Percentiles rank a stretch among this genome's conserved stretches.
Evolutionary conservation across 1,139 yeast genomes (phyloP).

Genomic region (Geotrichum citri-aurantii): DNA sequence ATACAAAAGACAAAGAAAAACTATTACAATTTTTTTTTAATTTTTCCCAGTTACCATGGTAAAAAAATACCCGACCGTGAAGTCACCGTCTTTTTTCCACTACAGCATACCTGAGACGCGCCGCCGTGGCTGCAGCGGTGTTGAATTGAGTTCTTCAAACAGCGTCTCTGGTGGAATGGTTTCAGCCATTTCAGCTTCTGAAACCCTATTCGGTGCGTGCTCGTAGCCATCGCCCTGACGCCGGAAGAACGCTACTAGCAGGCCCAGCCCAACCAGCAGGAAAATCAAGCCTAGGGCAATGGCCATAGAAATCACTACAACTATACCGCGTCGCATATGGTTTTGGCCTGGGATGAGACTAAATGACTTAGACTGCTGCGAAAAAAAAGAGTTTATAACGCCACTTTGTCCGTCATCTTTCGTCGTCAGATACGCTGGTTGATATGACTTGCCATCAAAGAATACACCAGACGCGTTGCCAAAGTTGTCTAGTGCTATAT

Average conservation of each 20-base stretch:
- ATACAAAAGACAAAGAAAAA: neutral
- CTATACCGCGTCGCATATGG: conserved; percentile 54
- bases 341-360: conserved; percentile 21
- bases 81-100: neutral
- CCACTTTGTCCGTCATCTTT: conserved; percentile 24
- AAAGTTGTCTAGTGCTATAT: conserved; percentile 44
- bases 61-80: neutral
- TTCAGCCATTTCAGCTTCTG: conserved; percentile 61
- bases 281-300: conserved; percentile 78
- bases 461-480: conserved; percentile 65
- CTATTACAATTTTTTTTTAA: neutral
- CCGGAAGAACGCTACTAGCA: conserved; percentile 49
- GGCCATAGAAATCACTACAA: conserved; percentile 83
- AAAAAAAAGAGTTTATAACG: conserved; percentile 27
- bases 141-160: conserved; percentile 46
- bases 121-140: conserved; percentile 1
- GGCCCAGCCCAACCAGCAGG: conserved; percentile 57
- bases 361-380: conserved; percentile 23
- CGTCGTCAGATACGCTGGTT: conserved; percentile 52
- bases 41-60: neutral
- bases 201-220: conserved; percentile 47
- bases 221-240: conserved; percentile 40
- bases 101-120: conserved; percentile 7
- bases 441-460: conserved; percentile 66
- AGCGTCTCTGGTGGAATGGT: conserved; percentile 60